phyloP scores from a whole-genome alignment of 2,329 filamentous ascomycete genomes.

The Cladophialophora immunda region DNA sequence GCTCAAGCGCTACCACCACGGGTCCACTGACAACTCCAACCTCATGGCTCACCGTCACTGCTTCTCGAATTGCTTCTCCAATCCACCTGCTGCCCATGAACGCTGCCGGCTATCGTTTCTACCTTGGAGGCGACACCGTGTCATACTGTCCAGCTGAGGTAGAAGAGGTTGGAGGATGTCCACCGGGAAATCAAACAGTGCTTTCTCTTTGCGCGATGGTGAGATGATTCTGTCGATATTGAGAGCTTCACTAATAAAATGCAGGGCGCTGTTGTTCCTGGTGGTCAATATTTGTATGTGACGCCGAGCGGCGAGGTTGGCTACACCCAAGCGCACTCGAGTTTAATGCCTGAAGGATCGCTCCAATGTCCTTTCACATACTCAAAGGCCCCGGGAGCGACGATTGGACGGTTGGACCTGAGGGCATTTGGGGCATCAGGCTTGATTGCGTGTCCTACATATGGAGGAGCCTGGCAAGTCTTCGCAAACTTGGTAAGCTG shows the following conservation, averaged over 20 bases:
- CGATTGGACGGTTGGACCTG: slow-evolving; percentile 42
- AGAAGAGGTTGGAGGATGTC: slow-evolving; percentile 49
- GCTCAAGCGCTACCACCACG: slow-evolving; percentile 23
- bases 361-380: slow-evolving; percentile 60
- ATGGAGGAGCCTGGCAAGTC: slow-evolving; percentile 50
- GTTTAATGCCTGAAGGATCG: slow-evolving; percentile 60
- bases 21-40: slow-evolving; percentile 32
- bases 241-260: slow-evolving; percentile 14
- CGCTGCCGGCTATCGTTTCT: slow-evolving; percentile 60
- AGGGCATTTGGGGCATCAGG: slow-evolving; percentile 47
- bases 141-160: slow-evolving; percentile 60
- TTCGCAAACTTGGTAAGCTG: slow-evolving; percentile 47
- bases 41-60: slow-evolving; percentile 54
- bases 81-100: slow-evolving; percentile 59
- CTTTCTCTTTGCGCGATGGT: slow-evolving; percentile 51
- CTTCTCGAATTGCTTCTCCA: slow-evolving; percentile 57
- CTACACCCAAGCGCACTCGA: slow-evolving; percentile 66
- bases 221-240: slow-evolving; percentile 28
- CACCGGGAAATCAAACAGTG: slow-evolving; percentile 58
- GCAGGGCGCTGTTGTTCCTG: slow-evolving; percentile 64
- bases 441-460: slow-evolving; percentile 56
- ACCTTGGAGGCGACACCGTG: slow-evolving; percentile 56
- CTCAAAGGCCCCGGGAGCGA: slow-evolving; percentile 42
- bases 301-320: slow-evolving; percentile 61
- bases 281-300: slow-evolving; percentile 70